These are phyloP conservation scores for Plasmopara muralis DNA, from an alignment of 352 stramenopile species.

Conservation along the genomic window DNA sequence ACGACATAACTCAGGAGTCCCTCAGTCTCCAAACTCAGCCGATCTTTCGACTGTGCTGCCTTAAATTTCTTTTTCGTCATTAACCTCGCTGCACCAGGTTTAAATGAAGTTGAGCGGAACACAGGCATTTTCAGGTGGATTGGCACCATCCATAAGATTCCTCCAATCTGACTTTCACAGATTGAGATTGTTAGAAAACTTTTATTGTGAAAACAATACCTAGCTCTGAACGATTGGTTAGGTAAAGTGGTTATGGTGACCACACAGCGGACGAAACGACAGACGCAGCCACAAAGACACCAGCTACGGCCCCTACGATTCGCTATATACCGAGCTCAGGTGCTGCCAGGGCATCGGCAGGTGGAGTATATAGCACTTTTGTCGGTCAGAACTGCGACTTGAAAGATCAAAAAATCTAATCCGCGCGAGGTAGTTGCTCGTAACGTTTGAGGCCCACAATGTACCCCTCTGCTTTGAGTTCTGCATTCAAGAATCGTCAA, in stretches of 20 bases:
- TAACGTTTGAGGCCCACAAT: not conserved
- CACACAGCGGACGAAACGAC: conserved; percentile 82
- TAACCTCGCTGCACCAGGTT: conserved; percentile 51
- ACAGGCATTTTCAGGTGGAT: conserved; percentile 94
- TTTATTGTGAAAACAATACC: conserved; percentile 30
- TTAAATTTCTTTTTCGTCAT: conserved; percentile 52
- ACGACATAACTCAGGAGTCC: conserved; percentile 43
- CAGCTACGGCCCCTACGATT: conserved; percentile 77
- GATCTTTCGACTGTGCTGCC: conserved; percentile 25
- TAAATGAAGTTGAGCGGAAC: conserved; percentile 73
- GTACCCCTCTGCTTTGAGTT: too few species aligned
- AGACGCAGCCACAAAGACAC: conserved; percentile 85
- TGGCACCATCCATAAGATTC: conserved; percentile 98
- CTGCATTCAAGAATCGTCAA: too few species aligned
- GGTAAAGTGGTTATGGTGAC: conserved; percentile 89
- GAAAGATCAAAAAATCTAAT: not conserved
- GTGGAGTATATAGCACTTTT: conserved; percentile 13
- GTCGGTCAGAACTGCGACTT: conserved; percentile 17
- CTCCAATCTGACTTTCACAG: conserved; percentile 74
- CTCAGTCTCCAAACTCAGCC: conserved; percentile 40
- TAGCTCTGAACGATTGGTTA: conserved; percentile 93
- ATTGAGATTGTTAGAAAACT: too few species aligned
- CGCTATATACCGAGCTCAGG: conserved; percentile 60
- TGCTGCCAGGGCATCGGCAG: conserved; percentile 19
- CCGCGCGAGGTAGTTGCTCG: not conserved